Base-by-base conservation (phyloP, 805 yeast species). In the Clavispora fructus region DNA sequence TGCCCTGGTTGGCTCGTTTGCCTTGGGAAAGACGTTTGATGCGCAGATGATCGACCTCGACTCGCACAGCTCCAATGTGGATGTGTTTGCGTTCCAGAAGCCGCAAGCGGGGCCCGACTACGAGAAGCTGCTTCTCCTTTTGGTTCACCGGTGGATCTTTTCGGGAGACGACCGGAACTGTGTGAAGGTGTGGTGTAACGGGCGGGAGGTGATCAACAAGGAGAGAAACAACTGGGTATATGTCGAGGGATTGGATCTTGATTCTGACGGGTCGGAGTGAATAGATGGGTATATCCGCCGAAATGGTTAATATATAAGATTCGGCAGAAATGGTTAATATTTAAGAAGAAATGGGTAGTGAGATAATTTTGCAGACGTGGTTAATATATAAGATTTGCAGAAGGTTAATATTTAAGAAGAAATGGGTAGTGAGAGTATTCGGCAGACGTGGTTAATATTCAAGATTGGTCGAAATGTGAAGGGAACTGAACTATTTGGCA, bases 161-260 rank as follows among this genome's bases (percentile, higher is more conserved):
- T 78, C 81, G 48, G 98, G 98, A 16, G 99, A 94, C 65, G 97
- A 94, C 63, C 77, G 98, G 59, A 94, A 94, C 62, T 82, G 92
- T 30, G 59, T 68, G 6, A 73, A 73, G 44, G 97, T 92, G 13
- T 94, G 87, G 86, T 91, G 91, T 35, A 80, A 82, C 58, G 98
- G 98, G 9, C 65, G 76, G 51, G 58, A 67, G 45, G 92, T 87
- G 25, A 67, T 78, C 8, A 67, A 73, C 49, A 78, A 76, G 52
- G 49, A 47, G 17, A 49, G 43, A 13, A 19, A 38, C 19, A 17
- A 39, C 14, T 46, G 49, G 49, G 49, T 46, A 10, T 46, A 46
- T 30, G 38, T 46, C 26, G 42, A 35, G 37, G 40, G 25, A 23
- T 26, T 32, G 35, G 19, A 32, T 32, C 35, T 32, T 14, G 35